Conservation (phyloP, 2,329 filamentous ascomycete species). For the Aureobasidium pullulans region DNA sequence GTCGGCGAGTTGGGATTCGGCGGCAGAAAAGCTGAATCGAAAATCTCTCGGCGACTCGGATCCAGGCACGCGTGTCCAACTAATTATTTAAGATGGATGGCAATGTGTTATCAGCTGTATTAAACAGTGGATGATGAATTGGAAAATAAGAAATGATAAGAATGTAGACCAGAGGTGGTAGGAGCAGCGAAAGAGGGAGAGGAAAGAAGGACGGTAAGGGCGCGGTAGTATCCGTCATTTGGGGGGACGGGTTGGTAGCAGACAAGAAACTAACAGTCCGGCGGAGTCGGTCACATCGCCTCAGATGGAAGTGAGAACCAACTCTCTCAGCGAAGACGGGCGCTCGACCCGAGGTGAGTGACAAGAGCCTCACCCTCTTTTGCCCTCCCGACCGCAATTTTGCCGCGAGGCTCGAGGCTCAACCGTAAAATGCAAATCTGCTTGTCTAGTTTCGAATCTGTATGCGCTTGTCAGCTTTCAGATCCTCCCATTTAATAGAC, state of each 20-base stretch:
- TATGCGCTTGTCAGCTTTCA: background rate
- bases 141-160: background rate
- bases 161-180: background rate
- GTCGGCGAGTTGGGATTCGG: background rate
- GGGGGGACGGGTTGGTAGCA: background rate
- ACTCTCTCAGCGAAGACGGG: background rate
- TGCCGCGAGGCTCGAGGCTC: background rate
- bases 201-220: background rate
- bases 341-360: background rate
- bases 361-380: background rate
- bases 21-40: background rate
- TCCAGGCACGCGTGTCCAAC: background rate
- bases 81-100: background rate
- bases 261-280: constrained; percentile 1
- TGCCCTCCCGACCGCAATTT: background rate
- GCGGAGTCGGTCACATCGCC: background rate
- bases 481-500: background rate
- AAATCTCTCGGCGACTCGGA: constrained; percentile 8
- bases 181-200: background rate
- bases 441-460: background rate
- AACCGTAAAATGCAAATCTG: background rate
- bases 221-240: background rate
- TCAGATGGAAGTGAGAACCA: background rate
- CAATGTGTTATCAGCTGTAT: background rate
- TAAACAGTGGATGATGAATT: background rate